Evolutionary conservation across 2,329 filamentous ascomycete species (phyloP).

Genomic region (Zymoseptoria ardabiliae): DNA sequence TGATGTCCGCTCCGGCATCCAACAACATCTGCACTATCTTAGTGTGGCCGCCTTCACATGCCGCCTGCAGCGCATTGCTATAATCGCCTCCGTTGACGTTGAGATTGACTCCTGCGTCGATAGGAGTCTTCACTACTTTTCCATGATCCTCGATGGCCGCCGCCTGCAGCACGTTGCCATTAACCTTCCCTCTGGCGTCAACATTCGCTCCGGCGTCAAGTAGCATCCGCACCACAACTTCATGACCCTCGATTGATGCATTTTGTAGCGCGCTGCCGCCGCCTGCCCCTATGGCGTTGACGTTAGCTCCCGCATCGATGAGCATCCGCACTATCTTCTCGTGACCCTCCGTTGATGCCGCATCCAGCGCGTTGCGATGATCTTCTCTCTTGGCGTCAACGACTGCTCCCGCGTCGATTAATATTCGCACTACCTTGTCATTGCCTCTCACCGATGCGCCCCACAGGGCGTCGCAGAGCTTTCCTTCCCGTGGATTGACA

Average conservation of each 20-base stretch:
- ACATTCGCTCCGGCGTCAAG: conserved; percentile 7
- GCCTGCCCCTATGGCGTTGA: too few species aligned
- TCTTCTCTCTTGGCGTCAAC: conserved; percentile 11
- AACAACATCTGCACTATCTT: conserved; percentile 1
- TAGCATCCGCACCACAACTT: background rate
- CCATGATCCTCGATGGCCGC: too few species aligned
- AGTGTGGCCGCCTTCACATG: conserved; percentile 1
- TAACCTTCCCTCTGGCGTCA: conserved; percentile 11
- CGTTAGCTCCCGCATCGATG: too few species aligned
- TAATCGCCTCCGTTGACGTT: too few species aligned
- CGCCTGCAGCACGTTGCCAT: conserved; percentile 11
- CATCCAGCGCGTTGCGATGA: conserved; percentile 2
- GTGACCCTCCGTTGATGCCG: too few species aligned
- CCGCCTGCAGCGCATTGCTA: conserved; percentile 12
- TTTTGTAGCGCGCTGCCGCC: conserved; percentile 5
- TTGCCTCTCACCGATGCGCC: too few species aligned
- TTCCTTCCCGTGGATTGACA: too few species aligned
- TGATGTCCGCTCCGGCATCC: conserved; percentile 5
- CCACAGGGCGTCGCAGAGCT: too few species aligned
- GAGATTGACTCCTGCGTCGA: too few species aligned
- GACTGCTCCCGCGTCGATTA: conserved; percentile 6
- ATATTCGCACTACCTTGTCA: background rate
- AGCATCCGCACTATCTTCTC: too few species aligned
- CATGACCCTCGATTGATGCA: conserved; percentile 4
- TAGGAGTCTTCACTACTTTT: too few species aligned